A percentile compares a stretch with the other conserved stretches of the same genome.
Conservation (phyloP, 2,329 filamentous ascomycete species). For the Nemania serpens region DNA sequence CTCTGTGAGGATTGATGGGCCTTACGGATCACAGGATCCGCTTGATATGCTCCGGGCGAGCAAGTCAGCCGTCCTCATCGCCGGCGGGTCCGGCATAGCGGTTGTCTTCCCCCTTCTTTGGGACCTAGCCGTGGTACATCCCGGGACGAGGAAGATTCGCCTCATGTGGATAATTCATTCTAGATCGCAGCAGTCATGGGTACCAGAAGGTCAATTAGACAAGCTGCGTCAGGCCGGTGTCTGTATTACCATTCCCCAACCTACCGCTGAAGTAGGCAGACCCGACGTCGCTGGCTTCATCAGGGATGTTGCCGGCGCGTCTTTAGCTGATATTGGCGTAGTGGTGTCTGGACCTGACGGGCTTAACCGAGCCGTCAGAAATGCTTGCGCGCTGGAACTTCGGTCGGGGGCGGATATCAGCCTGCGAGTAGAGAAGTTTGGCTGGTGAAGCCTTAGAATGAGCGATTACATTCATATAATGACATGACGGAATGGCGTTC, state of each 20-base stretch:
- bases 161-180: constrained; percentile 65
- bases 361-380: constrained; percentile 64
- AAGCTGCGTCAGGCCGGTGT: constrained; percentile 56
- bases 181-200: constrained; percentile 57
- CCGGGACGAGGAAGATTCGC: constrained; percentile 45
- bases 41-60: constrained; percentile 56
- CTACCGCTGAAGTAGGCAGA: constrained; percentile 57
- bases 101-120: constrained; percentile 66
- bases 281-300: constrained; percentile 57
- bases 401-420: constrained; percentile 53
- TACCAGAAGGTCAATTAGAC: constrained; percentile 53
- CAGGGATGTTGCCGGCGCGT: constrained; percentile 41
- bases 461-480: background rate
- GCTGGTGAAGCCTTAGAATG: constrained; percentile 55
- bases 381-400: constrained; percentile 57
- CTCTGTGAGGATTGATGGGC: constrained; percentile 63
- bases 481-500: background rate
- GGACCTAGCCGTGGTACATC: constrained; percentile 46
- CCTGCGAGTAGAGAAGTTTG: constrained; percentile 69
- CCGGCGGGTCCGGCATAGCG: constrained; percentile 68
- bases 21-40: constrained; percentile 64
- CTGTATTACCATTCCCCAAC: constrained; percentile 57
- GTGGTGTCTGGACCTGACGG: constrained; percentile 65
- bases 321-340: constrained; percentile 35
- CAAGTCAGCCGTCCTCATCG: constrained; percentile 59